Evolutionary conservation across 225 moss, liverwort and hornwort genomes (phyloP).

Genomic region (Lunularia cruciata): DNA sequence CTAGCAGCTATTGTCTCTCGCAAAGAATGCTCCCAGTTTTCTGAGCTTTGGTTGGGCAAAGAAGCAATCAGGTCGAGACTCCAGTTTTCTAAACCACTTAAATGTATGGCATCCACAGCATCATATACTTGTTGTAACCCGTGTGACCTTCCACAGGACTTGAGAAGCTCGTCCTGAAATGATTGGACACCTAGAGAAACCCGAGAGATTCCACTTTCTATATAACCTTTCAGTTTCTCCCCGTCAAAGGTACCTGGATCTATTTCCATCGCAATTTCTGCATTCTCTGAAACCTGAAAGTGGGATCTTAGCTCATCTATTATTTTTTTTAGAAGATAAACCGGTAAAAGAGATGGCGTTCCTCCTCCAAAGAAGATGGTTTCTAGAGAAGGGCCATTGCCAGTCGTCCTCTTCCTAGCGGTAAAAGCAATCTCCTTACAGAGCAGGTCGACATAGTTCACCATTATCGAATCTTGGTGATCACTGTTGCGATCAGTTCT

Average conservation of each 20-base stretch:
- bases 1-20: constrained; percentile 55
- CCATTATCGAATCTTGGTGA: constrained; percentile 67
- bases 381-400: constrained; percentile 30
- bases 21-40: constrained; percentile 79
- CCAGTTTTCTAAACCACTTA: constrained; percentile 68
- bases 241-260: constrained; percentile 89
- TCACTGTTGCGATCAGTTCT: constrained; percentile 47
- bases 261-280: constrained; percentile 95
- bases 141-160: constrained; percentile 82
- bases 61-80: constrained; percentile 90
- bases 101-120: constrained; percentile 72
- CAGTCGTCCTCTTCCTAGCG: constrained; percentile 36
- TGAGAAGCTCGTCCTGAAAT: constrained; percentile 64
- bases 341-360: constrained; percentile 80
- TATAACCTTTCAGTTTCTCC: constrained; percentile 54
- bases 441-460: constrained; percentile 71
- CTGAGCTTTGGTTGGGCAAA: constrained; percentile 66
- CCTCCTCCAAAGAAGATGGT: constrained; percentile 96
- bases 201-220: constrained; percentile 70
- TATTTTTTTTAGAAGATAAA: constrained; percentile 63
- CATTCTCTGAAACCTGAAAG: constrained; percentile 54
- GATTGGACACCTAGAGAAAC: constrained; percentile 93
- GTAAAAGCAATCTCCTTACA: constrained; percentile 79
- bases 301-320: constrained; percentile 48
- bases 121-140: constrained; percentile 73